Evolutionary conservation across 768 basidiomycete genomes (phyloP).

Genomic region (Kwoniella dendrophila): DNA sequence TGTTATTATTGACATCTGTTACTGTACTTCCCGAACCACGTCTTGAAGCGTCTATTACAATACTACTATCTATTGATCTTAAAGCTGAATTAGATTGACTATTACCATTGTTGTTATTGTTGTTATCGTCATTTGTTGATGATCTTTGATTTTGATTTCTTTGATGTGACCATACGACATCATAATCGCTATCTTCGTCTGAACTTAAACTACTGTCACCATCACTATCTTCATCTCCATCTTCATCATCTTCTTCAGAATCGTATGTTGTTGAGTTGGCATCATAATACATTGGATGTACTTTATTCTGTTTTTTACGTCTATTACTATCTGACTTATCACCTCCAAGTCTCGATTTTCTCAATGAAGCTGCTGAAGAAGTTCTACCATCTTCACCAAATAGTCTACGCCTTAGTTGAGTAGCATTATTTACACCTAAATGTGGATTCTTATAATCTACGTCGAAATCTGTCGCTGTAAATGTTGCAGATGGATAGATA

Average conservation of each 20-base stretch:
- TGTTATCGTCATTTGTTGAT: neutral
- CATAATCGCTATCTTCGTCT: constrained; percentile 28
- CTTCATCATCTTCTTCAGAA: neutral
- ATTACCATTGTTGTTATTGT: constrained; percentile 8
- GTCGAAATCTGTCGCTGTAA: constrained; percentile 32
- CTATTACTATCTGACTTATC: neutral
- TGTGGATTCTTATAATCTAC: constrained; percentile 9
- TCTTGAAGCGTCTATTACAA: constrained; percentile 13
- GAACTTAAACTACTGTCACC: constrained; percentile 10
- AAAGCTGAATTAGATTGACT: neutral
- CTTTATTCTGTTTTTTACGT: constrained; percentile 1
- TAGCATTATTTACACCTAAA: neutral
- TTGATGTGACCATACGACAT: constrained; percentile 13
- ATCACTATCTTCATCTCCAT: constrained; percentile 10
- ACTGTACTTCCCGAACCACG: constrained; percentile 17
- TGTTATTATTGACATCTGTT: constrained; percentile 4
- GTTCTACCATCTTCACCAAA: constrained; percentile 5
- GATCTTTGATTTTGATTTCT: constrained; percentile 1
- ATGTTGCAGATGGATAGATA: constrained; percentile 47
- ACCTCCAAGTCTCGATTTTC: too few relatives aligned
- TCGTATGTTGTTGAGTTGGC: neutral
- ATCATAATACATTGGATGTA: constrained; percentile 11
- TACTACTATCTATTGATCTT: constrained; percentile 12
- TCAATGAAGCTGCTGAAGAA: neutral
- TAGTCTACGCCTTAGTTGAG: constrained; percentile 1